A percentile compares a stretch with the other conserved stretches of the same genome.
Conservation (phyloP, 768 basidiomycete species). For the Phylloporus rhodoxanthus region DNA sequence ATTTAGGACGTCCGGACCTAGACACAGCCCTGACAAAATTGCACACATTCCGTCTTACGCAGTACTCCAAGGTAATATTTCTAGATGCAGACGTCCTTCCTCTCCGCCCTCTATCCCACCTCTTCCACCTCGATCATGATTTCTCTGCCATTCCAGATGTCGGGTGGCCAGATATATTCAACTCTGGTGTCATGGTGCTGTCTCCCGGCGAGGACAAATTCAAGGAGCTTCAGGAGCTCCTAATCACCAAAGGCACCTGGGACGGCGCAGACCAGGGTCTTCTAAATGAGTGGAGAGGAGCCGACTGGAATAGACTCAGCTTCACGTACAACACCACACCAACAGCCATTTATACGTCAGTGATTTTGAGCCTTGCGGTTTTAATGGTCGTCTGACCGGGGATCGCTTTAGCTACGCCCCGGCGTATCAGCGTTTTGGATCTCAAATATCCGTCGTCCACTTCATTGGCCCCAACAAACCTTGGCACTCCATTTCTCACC, state of each 20-base stretch:
- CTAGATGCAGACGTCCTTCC: slow-evolving; percentile 91
- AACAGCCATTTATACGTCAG: slow-evolving; percentile 92
- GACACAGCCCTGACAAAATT: slow-evolving; percentile 92
- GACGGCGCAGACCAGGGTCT: slow-evolving; percentile 99
- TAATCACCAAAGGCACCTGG: slow-evolving; percentile 81
- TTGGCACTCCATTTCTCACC: slow-evolving; percentile 72
- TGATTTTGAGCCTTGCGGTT: slow-evolving; percentile 23
- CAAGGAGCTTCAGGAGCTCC: slow-evolving; percentile 58
- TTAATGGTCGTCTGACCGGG: slow-evolving; percentile 24
- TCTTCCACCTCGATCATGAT: slow-evolving; percentile 77
- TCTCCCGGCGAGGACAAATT: slow-evolving; percentile 82
- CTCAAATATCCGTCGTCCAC: slow-evolving; percentile 80
- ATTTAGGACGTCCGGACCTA: slow-evolving; percentile 87
- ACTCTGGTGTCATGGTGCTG: slow-evolving; percentile 91
- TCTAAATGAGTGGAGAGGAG: slow-evolving; percentile 89
- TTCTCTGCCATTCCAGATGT: slow-evolving; percentile 95
- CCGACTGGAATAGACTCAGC: slow-evolving; percentile 87
- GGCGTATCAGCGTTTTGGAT: slow-evolving; percentile 90
- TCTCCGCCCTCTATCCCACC: slow-evolving; percentile 80
- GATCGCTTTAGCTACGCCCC: slow-evolving; percentile 74
- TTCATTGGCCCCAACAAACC: slow-evolving; percentile 97
- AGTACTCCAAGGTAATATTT: slow-evolving; percentile 82
- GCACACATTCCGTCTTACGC: slow-evolving; percentile 87
- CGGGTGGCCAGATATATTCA: slow-evolving; percentile 99
- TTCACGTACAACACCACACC: slow-evolving; percentile 99